Percentiles rank a stretch among this genome's conserved stretches.
These are phyloP conservation scores for Amorphotheca resinae DNA, from an alignment of 495 filamentous ascomycete species.

Conservation along the genomic window DNA sequence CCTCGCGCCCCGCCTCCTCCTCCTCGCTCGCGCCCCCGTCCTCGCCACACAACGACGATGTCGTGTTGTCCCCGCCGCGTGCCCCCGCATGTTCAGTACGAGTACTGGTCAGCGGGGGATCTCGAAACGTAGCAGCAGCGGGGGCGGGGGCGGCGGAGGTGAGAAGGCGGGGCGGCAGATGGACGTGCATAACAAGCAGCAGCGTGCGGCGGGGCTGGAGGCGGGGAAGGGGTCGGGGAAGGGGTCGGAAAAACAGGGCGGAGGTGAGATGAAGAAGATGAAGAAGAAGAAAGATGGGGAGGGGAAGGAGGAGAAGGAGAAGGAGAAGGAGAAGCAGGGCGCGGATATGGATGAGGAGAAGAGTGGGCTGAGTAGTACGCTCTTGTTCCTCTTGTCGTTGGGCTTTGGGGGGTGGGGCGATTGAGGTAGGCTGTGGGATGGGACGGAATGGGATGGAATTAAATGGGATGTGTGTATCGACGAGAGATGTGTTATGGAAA, in stretches of 20 bases:
- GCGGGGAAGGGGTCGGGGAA: slow-evolving; percentile 7
- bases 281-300: neutral
- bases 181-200: slow-evolving; percentile 13
- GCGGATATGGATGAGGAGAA: slow-evolving; percentile 64
- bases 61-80: neutral
- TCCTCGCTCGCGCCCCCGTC: neutral
- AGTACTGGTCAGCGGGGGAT: neutral
- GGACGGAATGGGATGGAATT: too few relatives aligned
- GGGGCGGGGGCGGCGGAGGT: slow-evolving; percentile 9
- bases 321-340: slow-evolving; percentile 46
- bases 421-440: too few relatives aligned
- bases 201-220: slow-evolving; percentile 21
- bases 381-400: neutral
- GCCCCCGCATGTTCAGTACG: neutral
- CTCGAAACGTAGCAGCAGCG: neutral
- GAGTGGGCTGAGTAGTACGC: slow-evolving; percentile 30
- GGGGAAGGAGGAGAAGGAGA: slow-evolving; percentile 32
- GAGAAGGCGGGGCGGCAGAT: slow-evolving; percentile 6
- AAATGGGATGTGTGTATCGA: too few relatives aligned
- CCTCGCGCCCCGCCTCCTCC: neutral
- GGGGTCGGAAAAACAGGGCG: slow-evolving; percentile 1
- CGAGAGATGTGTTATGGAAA: too few relatives aligned
- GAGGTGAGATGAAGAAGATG: slow-evolving; percentile 10
- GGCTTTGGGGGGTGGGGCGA: neutral
- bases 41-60: neutral